Base-by-base conservation (phyloP, 2,329 filamentous ascomycete genomes). In the Monilinia laxa region DNA sequence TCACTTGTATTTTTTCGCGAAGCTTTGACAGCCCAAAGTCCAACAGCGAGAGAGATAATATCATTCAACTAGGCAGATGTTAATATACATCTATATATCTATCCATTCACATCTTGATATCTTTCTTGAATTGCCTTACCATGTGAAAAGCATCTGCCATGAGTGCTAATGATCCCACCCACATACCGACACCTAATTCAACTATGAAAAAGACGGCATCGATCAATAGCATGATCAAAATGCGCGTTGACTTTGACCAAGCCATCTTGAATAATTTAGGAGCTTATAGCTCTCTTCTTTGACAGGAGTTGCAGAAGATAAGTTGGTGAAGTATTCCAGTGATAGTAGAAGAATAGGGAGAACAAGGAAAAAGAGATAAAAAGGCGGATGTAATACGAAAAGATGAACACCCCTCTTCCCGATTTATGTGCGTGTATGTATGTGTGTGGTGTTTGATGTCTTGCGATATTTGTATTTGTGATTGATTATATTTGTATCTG, bases 91-190 rank as follows among this genome's bases (percentile, higher is more conserved):
- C n/a, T 16, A 42, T 16, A 40, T 14, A n/a, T 49, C n/a, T 16
- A 42, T 16, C 14, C 4, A n/a, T n/a, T 52, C 40, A 38, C 23
- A 28, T 53, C 49, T 58, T 51, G 38, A 42, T 10, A n/a, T 2
- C 20, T 9, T 25, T 53, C 9, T 28, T 14, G 23, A 35, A 20
- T 53, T 40, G 59, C 78, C 84, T 73, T 76, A 92, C 90, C 95
- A 99, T 99, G 80, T 99, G 95, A 79, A 99, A 99, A 68, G 95
- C 93, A 81, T 99, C 95, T 64, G 95, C 95, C 76, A 96, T 93
- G 68, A 99, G 85, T 49, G 95, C 95, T 73, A 99, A 85, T 23
- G 95, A 98, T 76, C 93, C 90, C 68, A 96, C 92, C 70, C 89
- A 82, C 82, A 97, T 92, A 69, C 95, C 94, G 69, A 90, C 87